Conservation (phyloP, 2,329 filamentous ascomycete species). For the Tolypocladium paradoxum region DNA sequence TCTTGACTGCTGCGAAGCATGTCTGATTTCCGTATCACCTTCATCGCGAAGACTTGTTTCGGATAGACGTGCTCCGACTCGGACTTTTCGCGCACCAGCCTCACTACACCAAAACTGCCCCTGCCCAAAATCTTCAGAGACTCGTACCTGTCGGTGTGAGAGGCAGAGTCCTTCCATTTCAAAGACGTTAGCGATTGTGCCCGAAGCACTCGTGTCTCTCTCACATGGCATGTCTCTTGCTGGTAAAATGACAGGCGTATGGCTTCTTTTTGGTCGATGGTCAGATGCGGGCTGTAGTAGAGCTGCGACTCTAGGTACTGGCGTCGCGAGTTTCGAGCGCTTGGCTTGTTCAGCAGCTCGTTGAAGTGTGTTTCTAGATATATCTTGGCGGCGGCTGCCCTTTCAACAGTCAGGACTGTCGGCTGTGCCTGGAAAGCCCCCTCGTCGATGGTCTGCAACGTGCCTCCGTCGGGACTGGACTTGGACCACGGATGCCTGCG, state of each 20-base stretch:
- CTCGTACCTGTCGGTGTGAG: slow-evolving; percentile 47
- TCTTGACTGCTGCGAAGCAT: slow-evolving; percentile 91
- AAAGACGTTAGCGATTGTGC: slow-evolving; percentile 15
- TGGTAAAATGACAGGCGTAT: slow-evolving; percentile 48
- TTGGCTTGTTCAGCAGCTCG: slow-evolving; percentile 43
- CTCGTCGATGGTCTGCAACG: slow-evolving; percentile 25
- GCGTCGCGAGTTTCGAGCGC: slow-evolving; percentile 17
- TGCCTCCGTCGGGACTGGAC: slow-evolving; percentile 23
- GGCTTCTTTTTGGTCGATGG: slow-evolving; percentile 42
- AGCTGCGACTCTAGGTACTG: slow-evolving; percentile 39
- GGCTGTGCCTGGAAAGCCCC: slow-evolving; percentile 15
- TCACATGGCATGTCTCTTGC: slow-evolving; percentile 64
- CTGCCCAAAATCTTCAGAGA: slow-evolving; percentile 75
- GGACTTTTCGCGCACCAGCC: slow-evolving; percentile 62
- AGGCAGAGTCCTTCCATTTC: slow-evolving; percentile 1
- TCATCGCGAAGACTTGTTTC: slow-evolving; percentile 78
- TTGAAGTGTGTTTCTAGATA: slow-evolving; percentile 81
- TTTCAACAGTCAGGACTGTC: slow-evolving; percentile 56
- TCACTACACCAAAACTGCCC: slow-evolving; percentile 89
- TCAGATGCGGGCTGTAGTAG: slow-evolving; percentile 39
- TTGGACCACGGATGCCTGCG: slow-evolving; percentile 23
- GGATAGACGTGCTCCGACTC: slow-evolving; percentile 15
- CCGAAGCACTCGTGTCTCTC: slow-evolving; percentile 57
- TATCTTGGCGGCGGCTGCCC: slow-evolving; percentile 69
- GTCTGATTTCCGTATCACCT: slow-evolving; percentile 85